Percentiles rank a stretch among this genome's conserved stretches.
Conservation (phyloP, 1,139 yeast species). For the Geotrichum fermentans region DNA sequence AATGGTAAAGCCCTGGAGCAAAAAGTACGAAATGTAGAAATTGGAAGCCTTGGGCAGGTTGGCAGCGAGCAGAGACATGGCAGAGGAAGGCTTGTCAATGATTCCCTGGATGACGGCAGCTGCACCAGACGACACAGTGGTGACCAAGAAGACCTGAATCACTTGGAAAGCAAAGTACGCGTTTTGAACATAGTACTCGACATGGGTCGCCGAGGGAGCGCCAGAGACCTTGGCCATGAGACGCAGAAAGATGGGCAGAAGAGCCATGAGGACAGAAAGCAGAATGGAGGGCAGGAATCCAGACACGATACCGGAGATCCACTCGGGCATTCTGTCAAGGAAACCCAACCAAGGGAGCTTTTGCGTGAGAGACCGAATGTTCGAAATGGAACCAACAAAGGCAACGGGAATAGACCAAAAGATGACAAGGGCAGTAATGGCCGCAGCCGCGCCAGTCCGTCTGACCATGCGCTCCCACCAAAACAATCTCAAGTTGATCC, state of each 20-base stretch:
- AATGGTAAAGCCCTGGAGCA: constrained; percentile 77
- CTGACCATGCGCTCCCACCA: constrained; percentile 81
- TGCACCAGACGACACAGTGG: constrained; percentile 78
- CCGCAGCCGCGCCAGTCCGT: constrained; percentile 53
- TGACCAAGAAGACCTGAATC: constrained; percentile 70
- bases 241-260: constrained; percentile 77
- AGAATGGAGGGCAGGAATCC: constrained; percentile 82
- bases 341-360: constrained; percentile 66
- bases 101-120: constrained; percentile 69
- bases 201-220: constrained; percentile 59
- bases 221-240: constrained; percentile 72
- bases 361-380: constrained; percentile 63
- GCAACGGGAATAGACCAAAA: constrained; percentile 97
- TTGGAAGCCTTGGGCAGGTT: constrained; percentile 88
- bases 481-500: constrained; percentile 77
- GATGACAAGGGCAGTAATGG: constrained; percentile 57
- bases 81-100: constrained; percentile 56
- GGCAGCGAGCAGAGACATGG: constrained; percentile 61
- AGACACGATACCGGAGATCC: constrained; percentile 73
- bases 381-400: constrained; percentile 88
- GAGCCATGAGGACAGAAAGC: constrained; percentile 75
- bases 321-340: constrained; percentile 61
- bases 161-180: constrained; percentile 89
- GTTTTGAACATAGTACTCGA: constrained; percentile 76
- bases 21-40: constrained; percentile 54